Base-by-base conservation (phyloP, 805 yeast genomes). In the Cyberlindnera nakhonratchasimensis region DNA sequence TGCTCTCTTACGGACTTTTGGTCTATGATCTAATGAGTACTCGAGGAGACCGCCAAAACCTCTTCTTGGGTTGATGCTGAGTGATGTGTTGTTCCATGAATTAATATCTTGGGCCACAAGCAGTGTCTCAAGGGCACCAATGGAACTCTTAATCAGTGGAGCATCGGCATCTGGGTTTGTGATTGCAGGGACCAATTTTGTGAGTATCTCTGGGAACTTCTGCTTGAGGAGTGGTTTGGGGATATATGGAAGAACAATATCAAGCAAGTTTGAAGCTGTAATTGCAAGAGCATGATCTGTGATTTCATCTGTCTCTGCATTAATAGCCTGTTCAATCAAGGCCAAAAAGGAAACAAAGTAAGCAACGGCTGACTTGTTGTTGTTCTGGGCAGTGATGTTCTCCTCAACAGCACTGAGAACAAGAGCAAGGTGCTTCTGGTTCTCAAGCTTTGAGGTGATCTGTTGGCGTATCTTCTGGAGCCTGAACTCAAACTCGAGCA, bases 1-100 rank as follows among this genome's bases (percentile, higher is more conserved):
- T 2, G 98, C 96, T 69, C 97, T 82, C 75, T 85, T 87, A 62
- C 99, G 79, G 11, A 93, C 95, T 57, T 93, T 93, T 28, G 99
- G 99, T 59, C 98, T 78, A 34, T 85, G 83, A 63, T 93, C 97
- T 32, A 86, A 66, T 0, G 91, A 78, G 47, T 88, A 71, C 60
- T 86, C 88, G 45, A 90, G 65, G 45, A 90, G 64, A 34, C 91
- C 96, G 29, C 75, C 73, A 45, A 89, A 66, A 32, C 93, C 96
- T 70, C 95, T 77, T 58, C 75, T 78, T 38, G 96, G 96, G 29
- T 79, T 74, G 46, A 70, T 70, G 48, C 63, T 75, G 63, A 64
- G 65, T 46, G 63, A 58, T 24, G 75, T 62, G 50, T 74, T 74
- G 43, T 65, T 69, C 99, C 99, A 93, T 13, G 88, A 76, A 46